These are phyloP conservation scores for Pseudopyrenochaeta lycopersici DNA, from an alignment of 2,329 filamentous ascomycete species.

Conservation along the genomic window DNA sequence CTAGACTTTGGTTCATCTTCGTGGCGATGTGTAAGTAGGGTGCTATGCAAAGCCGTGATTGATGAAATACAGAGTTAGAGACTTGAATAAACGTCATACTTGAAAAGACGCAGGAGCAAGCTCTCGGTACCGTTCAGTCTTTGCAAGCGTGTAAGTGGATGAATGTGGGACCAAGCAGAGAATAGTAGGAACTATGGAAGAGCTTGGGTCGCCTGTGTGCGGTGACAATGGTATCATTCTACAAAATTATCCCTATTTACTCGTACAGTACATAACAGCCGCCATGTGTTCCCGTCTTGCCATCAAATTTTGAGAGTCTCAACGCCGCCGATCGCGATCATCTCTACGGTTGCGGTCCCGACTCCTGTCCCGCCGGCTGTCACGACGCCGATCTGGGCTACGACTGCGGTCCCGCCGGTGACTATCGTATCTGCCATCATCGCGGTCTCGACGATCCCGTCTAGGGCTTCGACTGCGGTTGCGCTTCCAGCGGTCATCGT, in stretches of 20 bases:
- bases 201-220: too few species aligned
- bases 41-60: too few species aligned
- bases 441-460: slow-evolving; percentile 41
- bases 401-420: slow-evolving; percentile 38
- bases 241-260: too few species aligned
- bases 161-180: neutral
- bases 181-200: neutral
- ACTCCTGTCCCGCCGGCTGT: slow-evolving; percentile 47
- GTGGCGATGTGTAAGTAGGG: neutral
- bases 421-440: slow-evolving; percentile 40
- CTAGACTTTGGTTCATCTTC: neutral
- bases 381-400: slow-evolving; percentile 42
- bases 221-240: too few species aligned
- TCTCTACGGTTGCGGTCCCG: slow-evolving; percentile 53
- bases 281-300: too few species aligned
- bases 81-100: neutral
- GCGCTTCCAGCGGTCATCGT: slow-evolving; percentile 50
- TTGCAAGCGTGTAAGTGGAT: neutral
- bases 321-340: slow-evolving; percentile 47
- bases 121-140: neutral
- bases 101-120: neutral
- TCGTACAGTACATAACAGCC: too few species aligned
- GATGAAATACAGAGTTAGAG: too few species aligned
- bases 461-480: slow-evolving; percentile 47
- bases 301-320: slow-evolving; percentile 11